Evolutionary conservation across 192 early-diverging fungal species (phyloP).

Genomic region (Coemansia asiatica): DNA sequence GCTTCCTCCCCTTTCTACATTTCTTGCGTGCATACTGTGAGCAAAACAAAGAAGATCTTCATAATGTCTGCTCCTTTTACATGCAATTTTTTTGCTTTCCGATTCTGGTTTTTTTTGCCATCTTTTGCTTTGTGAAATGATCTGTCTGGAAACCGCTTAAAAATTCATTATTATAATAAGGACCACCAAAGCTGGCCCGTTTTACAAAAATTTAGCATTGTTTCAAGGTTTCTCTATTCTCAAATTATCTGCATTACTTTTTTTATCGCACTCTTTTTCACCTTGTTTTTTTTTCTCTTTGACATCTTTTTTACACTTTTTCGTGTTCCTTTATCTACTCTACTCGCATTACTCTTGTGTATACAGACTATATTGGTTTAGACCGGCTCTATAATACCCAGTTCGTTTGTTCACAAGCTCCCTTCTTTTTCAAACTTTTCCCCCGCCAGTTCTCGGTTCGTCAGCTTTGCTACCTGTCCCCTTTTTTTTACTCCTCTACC

Average conservation of each 20-base stretch:
- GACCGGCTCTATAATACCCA: not conserved
- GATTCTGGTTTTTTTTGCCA: not conserved
- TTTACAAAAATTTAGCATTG: no score
- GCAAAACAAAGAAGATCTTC: no score
- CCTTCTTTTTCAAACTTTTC: not conserved
- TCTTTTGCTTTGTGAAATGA: not conserved
- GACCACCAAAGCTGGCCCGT: not conserved
- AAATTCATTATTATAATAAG: not conserved
- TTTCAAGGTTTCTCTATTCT: not conserved
- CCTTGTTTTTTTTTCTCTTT: not conserved
- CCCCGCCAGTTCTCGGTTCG: no score
- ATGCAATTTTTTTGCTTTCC: not conserved
- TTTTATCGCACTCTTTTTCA: not conserved
- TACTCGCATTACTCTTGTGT: not conserved
- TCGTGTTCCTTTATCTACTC: not conserved
- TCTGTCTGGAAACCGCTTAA: conserved; percentile 2
- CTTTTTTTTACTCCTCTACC: not conserved
- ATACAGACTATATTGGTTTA: not conserved
- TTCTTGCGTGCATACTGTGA: no score
- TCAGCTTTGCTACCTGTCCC: not conserved
- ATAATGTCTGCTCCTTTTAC: no score
- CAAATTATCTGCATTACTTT: not conserved
- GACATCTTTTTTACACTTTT: not conserved
- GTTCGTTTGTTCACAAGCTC: not conserved
- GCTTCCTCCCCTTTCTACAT: no score